Evolutionary conservation across 225 moss, liverwort and hornwort species (phyloP).

Genomic region (Pseudisothecium myosuroides): DNA sequence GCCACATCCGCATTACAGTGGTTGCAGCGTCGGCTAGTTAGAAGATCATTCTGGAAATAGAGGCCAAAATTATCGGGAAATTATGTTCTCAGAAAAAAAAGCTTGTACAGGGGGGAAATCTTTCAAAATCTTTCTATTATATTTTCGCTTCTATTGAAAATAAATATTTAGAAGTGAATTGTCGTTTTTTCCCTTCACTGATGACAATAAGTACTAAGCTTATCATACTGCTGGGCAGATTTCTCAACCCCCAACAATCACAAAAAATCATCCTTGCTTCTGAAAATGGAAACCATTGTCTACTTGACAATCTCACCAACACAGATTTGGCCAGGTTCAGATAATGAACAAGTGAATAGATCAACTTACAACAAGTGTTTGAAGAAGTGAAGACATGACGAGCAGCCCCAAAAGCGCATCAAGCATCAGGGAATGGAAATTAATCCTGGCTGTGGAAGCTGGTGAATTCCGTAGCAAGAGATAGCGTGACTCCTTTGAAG

Average conservation of each 20-base stretch:
- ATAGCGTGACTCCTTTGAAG: not conserved
- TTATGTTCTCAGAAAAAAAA: not conserved
- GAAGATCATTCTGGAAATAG: not conserved
- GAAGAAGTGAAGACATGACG: not conserved
- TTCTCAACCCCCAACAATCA: not conserved
- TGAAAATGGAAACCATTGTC: not conserved
- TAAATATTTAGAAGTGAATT: too few species aligned
- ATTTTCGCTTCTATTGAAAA: too few species aligned
- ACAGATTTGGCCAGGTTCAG: too few species aligned
- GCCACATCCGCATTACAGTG: not conserved
- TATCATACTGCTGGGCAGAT: too few species aligned
- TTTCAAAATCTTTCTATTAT: not conserved
- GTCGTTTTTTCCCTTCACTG: too few species aligned
- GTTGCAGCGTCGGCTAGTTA: not conserved
- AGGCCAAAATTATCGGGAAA: not conserved
- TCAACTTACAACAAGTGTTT: not conserved
- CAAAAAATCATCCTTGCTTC: not conserved
- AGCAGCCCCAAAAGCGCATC: rapidly evolving
- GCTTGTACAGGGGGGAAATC: not conserved
- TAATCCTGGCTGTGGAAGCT: not conserved
- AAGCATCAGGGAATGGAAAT: not conserved
- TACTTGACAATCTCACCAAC: not conserved
- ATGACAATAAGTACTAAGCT: too few species aligned
- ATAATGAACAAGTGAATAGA: not conserved
- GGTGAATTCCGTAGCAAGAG: not conserved